phyloP scores from a whole-genome alignment of 805 yeast genomes.

The Myxozyma melibiosi region DNA sequence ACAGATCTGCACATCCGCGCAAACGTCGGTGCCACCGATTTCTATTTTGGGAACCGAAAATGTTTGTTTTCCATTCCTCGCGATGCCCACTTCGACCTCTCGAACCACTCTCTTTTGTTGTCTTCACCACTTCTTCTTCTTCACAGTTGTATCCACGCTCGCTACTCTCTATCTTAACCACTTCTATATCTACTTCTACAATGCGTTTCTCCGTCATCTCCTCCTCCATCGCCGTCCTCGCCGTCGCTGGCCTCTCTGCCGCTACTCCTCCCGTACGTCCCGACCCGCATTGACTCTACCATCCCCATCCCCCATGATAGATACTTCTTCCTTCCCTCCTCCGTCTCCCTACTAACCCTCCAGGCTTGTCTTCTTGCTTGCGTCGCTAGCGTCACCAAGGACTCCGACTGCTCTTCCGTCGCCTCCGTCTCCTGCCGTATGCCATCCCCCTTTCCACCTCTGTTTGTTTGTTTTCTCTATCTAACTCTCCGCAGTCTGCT shows the following conservation, averaged over 20 bases:
- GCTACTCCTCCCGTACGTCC: constrained; percentile 72
- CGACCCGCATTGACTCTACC: too few species aligned
- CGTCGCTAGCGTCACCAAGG: constrained; percentile 67
- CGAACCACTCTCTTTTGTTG: neutral
- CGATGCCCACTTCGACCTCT: neutral
- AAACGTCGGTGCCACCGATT: neutral
- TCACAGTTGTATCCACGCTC: neutral
- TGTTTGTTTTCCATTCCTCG: constrained; percentile 6
- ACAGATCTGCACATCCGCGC: constrained; percentile 1
- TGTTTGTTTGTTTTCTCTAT: neutral
- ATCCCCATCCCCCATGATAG: neutral
- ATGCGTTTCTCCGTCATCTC: constrained; percentile 23
- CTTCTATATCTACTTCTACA: neutral
- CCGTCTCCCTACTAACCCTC: neutral
- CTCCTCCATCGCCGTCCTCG: constrained; percentile 47
- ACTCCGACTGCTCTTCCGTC: constrained; percentile 58
- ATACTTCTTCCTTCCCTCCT: neutral
- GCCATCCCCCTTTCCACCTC: neutral
- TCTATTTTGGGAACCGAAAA: constrained; percentile 10
- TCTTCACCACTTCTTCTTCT: neutral
- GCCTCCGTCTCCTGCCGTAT: constrained; percentile 61
- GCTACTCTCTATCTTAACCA: too few species aligned
- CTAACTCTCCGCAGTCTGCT: constrained; percentile 50
- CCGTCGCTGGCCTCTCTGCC: constrained; percentile 22
- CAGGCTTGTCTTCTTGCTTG: constrained; percentile 80